Evolutionary conservation across 208 protist genomes (phyloP).

Genomic region (Lotmaria passim): DNA sequence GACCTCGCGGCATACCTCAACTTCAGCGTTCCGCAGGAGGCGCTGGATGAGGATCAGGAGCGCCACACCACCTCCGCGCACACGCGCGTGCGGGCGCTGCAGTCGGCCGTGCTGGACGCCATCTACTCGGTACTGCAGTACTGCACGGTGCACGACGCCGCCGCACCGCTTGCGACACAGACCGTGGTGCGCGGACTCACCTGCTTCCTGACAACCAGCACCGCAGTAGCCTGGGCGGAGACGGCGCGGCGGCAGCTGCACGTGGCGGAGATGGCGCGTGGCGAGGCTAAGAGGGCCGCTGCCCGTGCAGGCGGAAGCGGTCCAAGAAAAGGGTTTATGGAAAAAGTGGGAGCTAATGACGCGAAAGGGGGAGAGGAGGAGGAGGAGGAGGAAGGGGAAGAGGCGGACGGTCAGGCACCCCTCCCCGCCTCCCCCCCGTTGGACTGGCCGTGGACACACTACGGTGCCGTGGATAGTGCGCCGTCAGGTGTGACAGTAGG

Average conservation of each 20-base stretch:
- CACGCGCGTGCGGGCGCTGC: conserved; percentile 68
- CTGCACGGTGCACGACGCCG: conserved; percentile 48
- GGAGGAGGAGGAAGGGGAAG: conserved; percentile 15
- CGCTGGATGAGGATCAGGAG: conserved; percentile 68
- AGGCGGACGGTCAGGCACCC: conserved; percentile 16
- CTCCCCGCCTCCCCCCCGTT: conserved; percentile 22
- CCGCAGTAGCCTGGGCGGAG: conserved; percentile 52
- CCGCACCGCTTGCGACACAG: conserved; percentile 51
- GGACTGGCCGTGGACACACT: conserved; percentile 48
- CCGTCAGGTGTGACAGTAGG: background rate
- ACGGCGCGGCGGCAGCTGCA: conserved; percentile 25
- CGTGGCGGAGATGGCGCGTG: conserved; percentile 30
- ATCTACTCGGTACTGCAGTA: conserved; percentile 62
- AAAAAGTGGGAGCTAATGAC: background rate
- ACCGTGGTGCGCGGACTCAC: conserved; percentile 64
- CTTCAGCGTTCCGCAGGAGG: conserved; percentile 59
- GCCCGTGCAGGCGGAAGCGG: background rate
- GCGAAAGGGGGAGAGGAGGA: conserved; percentile 2
- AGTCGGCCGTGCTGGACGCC: conserved; percentile 55
- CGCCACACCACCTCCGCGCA: conserved; percentile 71
- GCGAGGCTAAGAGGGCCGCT: conserved; percentile 1
- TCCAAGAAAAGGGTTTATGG: conserved; percentile 4
- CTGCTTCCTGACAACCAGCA: conserved; percentile 68
- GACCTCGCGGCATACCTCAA: conserved; percentile 66
- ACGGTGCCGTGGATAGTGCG: background rate